Base-by-base conservation (phyloP, 1,284 basidiomycete genomes). In the Laetiporus sulphureus region DNA sequence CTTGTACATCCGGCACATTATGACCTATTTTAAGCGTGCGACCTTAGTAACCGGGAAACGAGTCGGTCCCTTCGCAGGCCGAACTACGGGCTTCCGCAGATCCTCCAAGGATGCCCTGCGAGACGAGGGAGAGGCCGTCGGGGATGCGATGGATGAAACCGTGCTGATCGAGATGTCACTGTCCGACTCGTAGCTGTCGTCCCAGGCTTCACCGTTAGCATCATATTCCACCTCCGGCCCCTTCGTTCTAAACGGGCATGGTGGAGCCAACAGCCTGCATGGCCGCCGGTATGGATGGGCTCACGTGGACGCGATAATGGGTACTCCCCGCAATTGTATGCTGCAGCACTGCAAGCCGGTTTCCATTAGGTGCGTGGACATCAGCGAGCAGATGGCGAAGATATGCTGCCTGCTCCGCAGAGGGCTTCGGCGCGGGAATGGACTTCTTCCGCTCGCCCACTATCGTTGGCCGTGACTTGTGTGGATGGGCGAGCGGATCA, bases 1-100 rank as follows among this genome's bases (percentile, higher is more conserved):
- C 65, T 97, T 97, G 67, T 90, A 91, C 12, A 91, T 91, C 5
- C 87, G 73, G 2, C 89, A 79, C 59, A 86, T 72, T 38, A 95
- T 70, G 43, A 82, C 74, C 33, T 80, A 80, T 49, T 83, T 79
- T 3, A 75, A 66, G 51, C 63, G 61, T 8, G 67, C 65, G 4
- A 67, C 46, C 24, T 60, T 59, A 4, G 51, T 32, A 0, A 53
- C 46, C 18, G 60, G 47, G 2, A 59, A 18, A 13, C 13, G 8
- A 13, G 42, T 41, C 18, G 37, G 31, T n/a, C 18, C 22, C 7
- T 19, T 8, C 21, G 23, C 32, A 24, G 12, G 24, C 20, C 36
- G 37, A 12, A 92, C 99, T 50, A n/a, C n/a, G n/a, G n/a, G n/a
- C n/a, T n/a, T n/a, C n/a, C n/a, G n/a, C 25, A 60, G 40, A 37